phyloP scores from a whole-genome alignment of 2,329 filamentous ascomycete genomes.

The Teratosphaeria gauchensis region DNA sequence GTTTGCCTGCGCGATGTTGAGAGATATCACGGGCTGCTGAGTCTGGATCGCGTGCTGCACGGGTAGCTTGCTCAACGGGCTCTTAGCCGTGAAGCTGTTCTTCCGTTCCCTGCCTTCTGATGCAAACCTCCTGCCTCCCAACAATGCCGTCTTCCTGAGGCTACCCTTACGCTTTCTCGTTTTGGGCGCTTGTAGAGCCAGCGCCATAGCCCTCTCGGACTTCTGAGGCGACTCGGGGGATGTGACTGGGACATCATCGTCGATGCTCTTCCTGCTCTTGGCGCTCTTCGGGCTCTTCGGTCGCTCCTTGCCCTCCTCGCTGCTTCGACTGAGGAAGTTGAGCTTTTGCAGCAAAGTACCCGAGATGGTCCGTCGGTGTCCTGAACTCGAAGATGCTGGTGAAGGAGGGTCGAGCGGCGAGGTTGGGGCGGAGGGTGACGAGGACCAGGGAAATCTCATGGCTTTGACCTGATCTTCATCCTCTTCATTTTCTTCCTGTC shows the following conservation, averaged over 20 bases:
- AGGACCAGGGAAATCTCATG: constrained; percentile 19
- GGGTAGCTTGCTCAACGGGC: constrained; percentile 18
- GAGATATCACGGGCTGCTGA: neutral
- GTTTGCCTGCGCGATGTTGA: neutral
- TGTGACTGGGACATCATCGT: constrained; percentile 20
- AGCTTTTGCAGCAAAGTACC: constrained; percentile 59
- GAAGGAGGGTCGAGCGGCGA: constrained; percentile 5
- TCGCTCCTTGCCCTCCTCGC: constrained; percentile 25
- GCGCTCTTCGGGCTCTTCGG: constrained; percentile 18
- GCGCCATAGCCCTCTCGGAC: constrained; percentile 42
- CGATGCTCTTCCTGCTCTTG: constrained; percentile 20
- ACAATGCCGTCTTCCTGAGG: constrained; percentile 73
- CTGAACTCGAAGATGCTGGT: neutral
- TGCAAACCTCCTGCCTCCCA: constrained; percentile 60
- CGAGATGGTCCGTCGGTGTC: constrained; percentile 48
- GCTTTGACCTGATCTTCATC: constrained; percentile 7
- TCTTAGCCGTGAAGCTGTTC: constrained; percentile 28
- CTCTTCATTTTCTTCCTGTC: neutral
- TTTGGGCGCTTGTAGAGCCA: constrained; percentile 37
- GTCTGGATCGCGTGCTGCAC: constrained; percentile 5
- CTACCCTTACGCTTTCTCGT: constrained; percentile 71
- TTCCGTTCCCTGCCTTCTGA: constrained; percentile 43
- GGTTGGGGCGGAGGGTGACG: constrained; percentile 11
- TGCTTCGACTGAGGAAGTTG: constrained; percentile 52
- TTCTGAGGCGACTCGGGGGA: constrained; percentile 13